Conservation (phyloP, 2,329 filamentous ascomycete species). For the Aspergillus ruber region DNA sequence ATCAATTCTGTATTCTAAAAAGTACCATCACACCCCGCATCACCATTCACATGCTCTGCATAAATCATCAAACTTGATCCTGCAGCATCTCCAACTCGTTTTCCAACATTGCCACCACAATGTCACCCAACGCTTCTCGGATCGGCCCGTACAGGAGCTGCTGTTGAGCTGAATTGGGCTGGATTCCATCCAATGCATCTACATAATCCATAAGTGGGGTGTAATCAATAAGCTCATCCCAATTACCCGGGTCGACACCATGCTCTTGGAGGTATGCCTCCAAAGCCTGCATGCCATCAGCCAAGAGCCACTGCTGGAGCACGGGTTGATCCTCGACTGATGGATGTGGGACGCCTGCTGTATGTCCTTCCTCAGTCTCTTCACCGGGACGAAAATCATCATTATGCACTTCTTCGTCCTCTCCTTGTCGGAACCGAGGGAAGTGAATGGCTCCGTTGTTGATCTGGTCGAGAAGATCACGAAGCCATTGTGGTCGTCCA, state of each 20-base stretch:
- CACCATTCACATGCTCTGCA: neutral
- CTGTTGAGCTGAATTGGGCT: slow-evolving; percentile 19
- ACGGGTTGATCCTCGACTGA: slow-evolving; percentile 20
- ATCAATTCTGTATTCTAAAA: no score
- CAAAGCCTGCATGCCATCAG: slow-evolving; percentile 28
- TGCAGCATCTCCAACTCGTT: slow-evolving; percentile 30
- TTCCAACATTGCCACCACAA: slow-evolving; percentile 30
- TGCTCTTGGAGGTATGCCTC: slow-evolving; percentile 31
- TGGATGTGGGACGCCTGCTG: slow-evolving; percentile 10
- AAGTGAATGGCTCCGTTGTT: slow-evolving; percentile 25
- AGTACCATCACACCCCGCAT: no score
- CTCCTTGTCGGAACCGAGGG: slow-evolving; percentile 14
- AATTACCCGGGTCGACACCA: slow-evolving; percentile 38
- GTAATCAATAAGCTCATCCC: slow-evolving; percentile 31
- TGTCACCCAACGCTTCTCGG: slow-evolving; percentile 26
- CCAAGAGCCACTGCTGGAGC: slow-evolving; percentile 28
- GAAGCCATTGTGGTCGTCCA: slow-evolving; percentile 30
- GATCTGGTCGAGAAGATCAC: slow-evolving; percentile 30
- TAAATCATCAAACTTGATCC: slow-evolving; percentile 12
- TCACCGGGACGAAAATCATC: slow-evolving; percentile 5
- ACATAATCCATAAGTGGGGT: slow-evolving; percentile 32
- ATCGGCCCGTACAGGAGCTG: slow-evolving; percentile 25
- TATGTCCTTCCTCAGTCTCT: slow-evolving; percentile 9
- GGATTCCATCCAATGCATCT: slow-evolving; percentile 22
- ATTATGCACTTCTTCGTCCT: slow-evolving; percentile 11